These are phyloP conservation scores for Gaeumannomyces sp. DNA, from an alignment of 2,329 filamentous ascomycete genomes.

Conservation along the genomic window DNA sequence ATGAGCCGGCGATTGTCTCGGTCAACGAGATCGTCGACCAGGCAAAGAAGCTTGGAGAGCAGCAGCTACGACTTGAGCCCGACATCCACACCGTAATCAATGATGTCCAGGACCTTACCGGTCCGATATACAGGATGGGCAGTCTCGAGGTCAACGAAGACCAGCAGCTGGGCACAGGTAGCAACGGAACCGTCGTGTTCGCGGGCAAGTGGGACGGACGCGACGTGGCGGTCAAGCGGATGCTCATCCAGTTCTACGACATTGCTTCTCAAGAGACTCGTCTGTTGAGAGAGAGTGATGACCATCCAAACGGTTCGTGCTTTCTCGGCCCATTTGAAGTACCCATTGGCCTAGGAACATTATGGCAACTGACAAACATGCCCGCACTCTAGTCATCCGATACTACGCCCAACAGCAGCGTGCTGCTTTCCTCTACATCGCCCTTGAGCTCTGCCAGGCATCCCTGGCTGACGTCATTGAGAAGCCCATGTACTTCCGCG, in stretches of 20 bases:
- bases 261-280: constrained; percentile 92
- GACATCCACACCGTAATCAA: constrained; percentile 53
- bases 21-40: constrained; percentile 58
- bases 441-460: constrained; percentile 86
- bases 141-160: constrained; percentile 59
- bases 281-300: constrained; percentile 84
- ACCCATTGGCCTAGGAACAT: constrained; percentile 3
- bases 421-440: constrained; percentile 90
- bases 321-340: background rate
- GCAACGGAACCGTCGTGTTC: constrained; percentile 95
- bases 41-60: constrained; percentile 50
- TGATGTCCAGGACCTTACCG: constrained; percentile 54
- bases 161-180: constrained; percentile 67
- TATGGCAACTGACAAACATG: constrained; percentile 21
- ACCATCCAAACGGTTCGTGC: constrained; percentile 72
- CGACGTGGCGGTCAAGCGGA: constrained; percentile 91
- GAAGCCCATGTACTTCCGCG: constrained; percentile 59
- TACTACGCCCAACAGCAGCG: constrained; percentile 91
- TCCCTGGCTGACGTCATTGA: constrained; percentile 89
- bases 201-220: constrained; percentile 90
- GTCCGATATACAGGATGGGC: constrained; percentile 54
- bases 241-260: constrained; percentile 93
- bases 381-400: constrained; percentile 62
- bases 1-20: constrained; percentile 36
- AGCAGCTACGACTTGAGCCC: constrained; percentile 47